These are phyloP conservation scores for Bodo saltans DNA, from an alignment of 78 protist genomes.

Conservation along the genomic window DNA sequence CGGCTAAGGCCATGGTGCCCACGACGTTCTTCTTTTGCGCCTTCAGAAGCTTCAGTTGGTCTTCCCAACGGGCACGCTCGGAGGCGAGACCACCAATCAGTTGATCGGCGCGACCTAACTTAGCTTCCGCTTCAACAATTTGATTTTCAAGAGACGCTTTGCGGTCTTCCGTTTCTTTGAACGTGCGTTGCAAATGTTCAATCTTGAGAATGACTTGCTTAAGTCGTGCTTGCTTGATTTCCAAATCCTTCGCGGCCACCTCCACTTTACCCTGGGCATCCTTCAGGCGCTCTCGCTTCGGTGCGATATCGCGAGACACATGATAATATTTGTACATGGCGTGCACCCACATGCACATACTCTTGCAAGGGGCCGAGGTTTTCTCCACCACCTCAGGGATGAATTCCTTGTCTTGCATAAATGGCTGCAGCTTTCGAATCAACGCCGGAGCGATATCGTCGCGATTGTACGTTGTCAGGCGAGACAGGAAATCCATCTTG, in stretches of 20 bases:
- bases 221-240: conserved; percentile 38
- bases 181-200: background rate
- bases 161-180: background rate
- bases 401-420: conserved; percentile 49
- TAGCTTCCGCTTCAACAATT: conserved; percentile 27
- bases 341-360: conserved; percentile 79
- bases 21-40: conserved; percentile 1
- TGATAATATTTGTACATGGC: conserved; percentile 67
- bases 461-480: conserved; percentile 56
- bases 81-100: conserved; percentile 53
- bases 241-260: conserved; percentile 32
- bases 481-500: conserved; percentile 12
- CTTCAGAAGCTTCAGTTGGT: background rate
- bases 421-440: conserved; percentile 31
- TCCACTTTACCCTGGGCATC: conserved; percentile 29
- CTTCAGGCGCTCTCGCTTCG: conserved; percentile 36
- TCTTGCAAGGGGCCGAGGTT: conserved; percentile 61
- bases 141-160: conserved; percentile 37
- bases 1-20: conserved; percentile 63
- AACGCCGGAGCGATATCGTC: conserved; percentile 51
- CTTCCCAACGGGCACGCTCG: conserved; percentile 69
- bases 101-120: conserved; percentile 58
- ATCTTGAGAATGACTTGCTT: background rate
- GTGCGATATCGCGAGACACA: conserved; percentile 58
- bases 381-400: conserved; percentile 49